A percentile compares a stretch with the other conserved stretches of the same genome.
These are phyloP conservation scores for Haematococcus lacustris DNA, from an alignment of 139 green algal genomes.

Conservation along the genomic window DNA sequence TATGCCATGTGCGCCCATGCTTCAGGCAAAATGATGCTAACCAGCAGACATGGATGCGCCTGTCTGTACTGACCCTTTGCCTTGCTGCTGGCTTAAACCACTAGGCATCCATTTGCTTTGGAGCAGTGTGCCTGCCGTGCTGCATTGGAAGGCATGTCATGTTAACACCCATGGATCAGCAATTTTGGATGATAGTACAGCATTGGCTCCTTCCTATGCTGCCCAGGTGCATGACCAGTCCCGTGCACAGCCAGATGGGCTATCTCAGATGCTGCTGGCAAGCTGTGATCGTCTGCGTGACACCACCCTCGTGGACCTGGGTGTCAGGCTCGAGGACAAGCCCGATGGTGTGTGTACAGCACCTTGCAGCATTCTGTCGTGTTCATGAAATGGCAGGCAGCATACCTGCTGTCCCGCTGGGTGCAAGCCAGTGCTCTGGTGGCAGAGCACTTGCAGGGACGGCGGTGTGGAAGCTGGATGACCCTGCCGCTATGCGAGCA, in stretches of 20 bases:
- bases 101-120: too few relatives aligned
- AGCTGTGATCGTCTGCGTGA: conserved; percentile 80
- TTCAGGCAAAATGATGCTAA: too few relatives aligned
- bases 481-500: conserved; percentile 66
- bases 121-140: neutral
- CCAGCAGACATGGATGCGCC: too few relatives aligned
- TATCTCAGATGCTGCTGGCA: conserved; percentile 47
- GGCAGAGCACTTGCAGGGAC: conserved; percentile 25
- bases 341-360: conserved; percentile 44
- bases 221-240: conserved; percentile 18
- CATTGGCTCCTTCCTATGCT: neutral
- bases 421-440: neutral
- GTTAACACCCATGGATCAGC: neutral
- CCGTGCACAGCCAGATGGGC: conserved; percentile 9
- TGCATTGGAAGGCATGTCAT: neutral
- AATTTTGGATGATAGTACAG: neutral
- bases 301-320: conserved; percentile 74
- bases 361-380: neutral
- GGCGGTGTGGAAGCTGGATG: conserved; percentile 88
- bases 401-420: neutral
- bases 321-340: conserved; percentile 86
- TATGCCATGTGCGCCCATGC: too few relatives aligned
- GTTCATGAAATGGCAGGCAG: neutral
- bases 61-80: too few relatives aligned
- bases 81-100: too few relatives aligned